Base-by-base conservation (phyloP, 495 filamentous ascomycete species). In the Neurospora intermedia region DNA sequence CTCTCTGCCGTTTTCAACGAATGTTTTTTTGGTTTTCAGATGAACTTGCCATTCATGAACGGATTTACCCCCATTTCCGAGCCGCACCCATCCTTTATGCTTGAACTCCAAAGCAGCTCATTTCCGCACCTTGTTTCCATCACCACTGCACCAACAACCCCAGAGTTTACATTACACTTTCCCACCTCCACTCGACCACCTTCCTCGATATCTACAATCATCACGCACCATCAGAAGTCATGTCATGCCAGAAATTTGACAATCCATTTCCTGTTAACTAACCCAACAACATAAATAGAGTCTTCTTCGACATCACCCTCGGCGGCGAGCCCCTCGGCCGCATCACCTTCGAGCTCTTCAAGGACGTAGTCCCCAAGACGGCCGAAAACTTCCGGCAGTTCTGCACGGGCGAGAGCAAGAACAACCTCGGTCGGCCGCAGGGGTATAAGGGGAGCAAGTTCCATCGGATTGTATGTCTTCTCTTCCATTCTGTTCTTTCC, bases 341-440 rank as follows among this genome's bases (percentile, higher is more conserved):
- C 41, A 89, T 99, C 75, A 96, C 94, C 77, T 94, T 99, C 81
- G 93, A 98, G 82, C 91, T 99, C 73, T 98, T 94, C 86, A 89
- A 91, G 54, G 86, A 96, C 79, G 84, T 90, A 9, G 92, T 92
- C 0, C 96, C 96, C 41, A 89, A 89, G 74, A 98, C 96, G 7
- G 94, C 95, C 20, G 96, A 98, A 82, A 98, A 99, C 83, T 98
- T 99, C 81, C 92, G 95, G 16, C 93, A 96, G 79, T 97, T 96
- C 83, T 98, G 96, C 82, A 98, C 94, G 0, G 96, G 96, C 73
- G 96, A 98, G 83, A 91, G 85, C 69, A 98, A 94, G 84, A 92
- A 92, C 77, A 78, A 86, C 62, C 87, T 90, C 41, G 94, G 94
- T n/a, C 85, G 89, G 71, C 93, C 94, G 8, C 90, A 96, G 77